Evolutionary conservation across 148 eudicot genomes (phyloP), one percentile per base, ranked within the genome.

Genomic region (Rhododendron williamsianum): DNA sequence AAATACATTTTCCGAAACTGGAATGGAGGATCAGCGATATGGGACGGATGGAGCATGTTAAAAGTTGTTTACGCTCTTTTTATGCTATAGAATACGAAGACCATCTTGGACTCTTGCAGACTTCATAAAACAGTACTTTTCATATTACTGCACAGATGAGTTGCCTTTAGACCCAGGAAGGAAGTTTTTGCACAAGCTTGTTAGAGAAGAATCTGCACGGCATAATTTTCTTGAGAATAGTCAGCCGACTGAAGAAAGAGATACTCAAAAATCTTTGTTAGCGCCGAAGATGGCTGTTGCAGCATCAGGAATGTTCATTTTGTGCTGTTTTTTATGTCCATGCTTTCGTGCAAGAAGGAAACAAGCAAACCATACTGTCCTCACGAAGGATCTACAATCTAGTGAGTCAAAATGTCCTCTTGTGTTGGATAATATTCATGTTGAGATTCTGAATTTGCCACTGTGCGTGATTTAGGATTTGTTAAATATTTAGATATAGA

Each of bases 301-400:
- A 65, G 90, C 78, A 72, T 94, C 98, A 9, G 98, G 91, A 85
- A 78, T 92, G 63, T 87, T 97, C 6, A 1, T 92, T 85, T 76
- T 94, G 49, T 92, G 96, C 19, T 95, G 99, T 71, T 82, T 93
- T 23, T 43, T 94, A 63, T 96, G 95, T 81, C 95, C 98, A 43
- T 95, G 98, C 84, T 89, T 93, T 86, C 92, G 86, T 58, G 80
- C 92, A 58, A 93, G 69, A 91, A 92, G 90, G 90, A 95, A 89
- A 88, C 94, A 88, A 54, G 52, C 80, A 45, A 49, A 78, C 33
- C 90, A 90, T 43, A 41, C 88, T n/a, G 92, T 87, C 87, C 90
- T 91, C 78, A 86, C 89, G 56, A 93, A 90, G 87, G 98, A 95
- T 25, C 86, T 86, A 21, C 84, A 33, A 84, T 88, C 96, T 88